Conservation (phyloP, 2,329 filamentous ascomycete species). For the Colletotrichum musae region DNA sequence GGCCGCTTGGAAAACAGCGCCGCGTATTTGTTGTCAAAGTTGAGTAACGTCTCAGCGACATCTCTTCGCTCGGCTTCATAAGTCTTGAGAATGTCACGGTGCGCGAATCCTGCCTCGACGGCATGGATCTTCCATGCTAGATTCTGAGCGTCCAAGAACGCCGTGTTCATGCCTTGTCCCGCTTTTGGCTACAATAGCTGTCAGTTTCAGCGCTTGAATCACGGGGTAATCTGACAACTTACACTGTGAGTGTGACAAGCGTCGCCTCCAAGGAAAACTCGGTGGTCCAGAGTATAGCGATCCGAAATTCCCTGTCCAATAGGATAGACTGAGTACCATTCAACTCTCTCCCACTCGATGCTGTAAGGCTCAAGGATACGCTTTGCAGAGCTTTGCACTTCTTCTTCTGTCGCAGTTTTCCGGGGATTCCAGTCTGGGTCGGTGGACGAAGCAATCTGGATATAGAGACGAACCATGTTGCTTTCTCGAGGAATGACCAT, state of each 20-base stretch:
- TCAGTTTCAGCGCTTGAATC: slow-evolving; percentile 4
- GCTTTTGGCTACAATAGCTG: slow-evolving; percentile 74
- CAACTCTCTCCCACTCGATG: slow-evolving; percentile 76
- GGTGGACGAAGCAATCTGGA: slow-evolving; percentile 76
- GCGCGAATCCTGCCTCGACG: slow-evolving; percentile 86
- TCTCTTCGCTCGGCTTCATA: slow-evolving; percentile 90
- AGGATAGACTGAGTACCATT: slow-evolving; percentile 84
- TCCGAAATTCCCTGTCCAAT: slow-evolving; percentile 82
- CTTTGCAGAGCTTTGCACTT: slow-evolving; percentile 77
- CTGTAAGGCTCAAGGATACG: slow-evolving; percentile 76
- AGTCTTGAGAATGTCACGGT: slow-evolving; percentile 81
- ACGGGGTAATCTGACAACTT: slow-evolving; percentile 49
- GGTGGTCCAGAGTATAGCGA: slow-evolving; percentile 75
- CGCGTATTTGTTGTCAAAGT: slow-evolving; percentile 91
- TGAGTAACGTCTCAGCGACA: slow-evolving; percentile 85
- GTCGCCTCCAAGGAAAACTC: slow-evolving; percentile 83
- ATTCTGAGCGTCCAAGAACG: slow-evolving; percentile 86
- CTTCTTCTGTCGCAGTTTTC: slow-evolving; percentile 73
- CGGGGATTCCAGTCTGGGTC: slow-evolving; percentile 74
- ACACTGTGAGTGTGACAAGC: slow-evolving; percentile 85
- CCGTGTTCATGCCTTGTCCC: slow-evolving; percentile 86
- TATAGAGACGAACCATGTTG: slow-evolving; percentile 76
- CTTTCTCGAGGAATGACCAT: slow-evolving; percentile 82
- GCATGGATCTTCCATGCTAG: slow-evolving; percentile 97
- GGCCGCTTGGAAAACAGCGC: slow-evolving; percentile 88